These are phyloP conservation scores for Brassica carinata DNA, from an alignment of 345 rosid genomes.

Conservation along the genomic window DNA sequence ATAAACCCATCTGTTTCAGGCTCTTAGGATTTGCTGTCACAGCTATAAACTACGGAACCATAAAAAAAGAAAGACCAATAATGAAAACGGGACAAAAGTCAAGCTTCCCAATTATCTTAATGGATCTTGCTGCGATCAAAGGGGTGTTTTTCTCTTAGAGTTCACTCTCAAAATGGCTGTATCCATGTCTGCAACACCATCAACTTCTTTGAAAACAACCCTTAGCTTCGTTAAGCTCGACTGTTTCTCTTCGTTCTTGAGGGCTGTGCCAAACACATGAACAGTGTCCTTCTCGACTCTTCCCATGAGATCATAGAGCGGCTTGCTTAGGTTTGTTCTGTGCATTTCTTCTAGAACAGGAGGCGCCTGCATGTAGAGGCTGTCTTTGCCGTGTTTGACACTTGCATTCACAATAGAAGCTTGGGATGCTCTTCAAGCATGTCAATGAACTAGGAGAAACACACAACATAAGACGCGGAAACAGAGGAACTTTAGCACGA, in stretches of 20 bases:
- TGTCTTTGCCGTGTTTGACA: conserved; percentile 56
- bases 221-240: conserved; percentile 64
- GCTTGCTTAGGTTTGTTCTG: conserved; percentile 61
- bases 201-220: conserved; percentile 68
- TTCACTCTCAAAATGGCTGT: conserved; percentile 73
- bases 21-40: conserved; percentile 19
- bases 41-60: conserved; percentile 15
- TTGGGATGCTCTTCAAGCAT: conserved; percentile 78
- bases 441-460: conserved; percentile 64
- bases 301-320: conserved; percentile 78
- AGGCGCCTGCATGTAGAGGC: conserved; percentile 94
- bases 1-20: conserved; percentile 22
- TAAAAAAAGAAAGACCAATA: conserved; percentile 16
- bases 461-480: not conserved
- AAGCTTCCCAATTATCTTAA: conserved; percentile 29
- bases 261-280: conserved; percentile 58
- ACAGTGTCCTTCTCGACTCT: conserved; percentile 55
- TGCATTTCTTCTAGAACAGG: conserved; percentile 91
- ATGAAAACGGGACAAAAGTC: conserved; percentile 17
- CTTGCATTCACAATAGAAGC: conserved; percentile 73
- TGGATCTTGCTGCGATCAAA: conserved; percentile 11
- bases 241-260: conserved; percentile 58
- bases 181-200: conserved; percentile 76
- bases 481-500: not conserved
- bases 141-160: conserved; percentile 1